These are phyloP conservation scores for Rhodotorula kratochvilovae DNA, from an alignment of 768 basidiomycete genomes.

Conservation along the genomic window DNA sequence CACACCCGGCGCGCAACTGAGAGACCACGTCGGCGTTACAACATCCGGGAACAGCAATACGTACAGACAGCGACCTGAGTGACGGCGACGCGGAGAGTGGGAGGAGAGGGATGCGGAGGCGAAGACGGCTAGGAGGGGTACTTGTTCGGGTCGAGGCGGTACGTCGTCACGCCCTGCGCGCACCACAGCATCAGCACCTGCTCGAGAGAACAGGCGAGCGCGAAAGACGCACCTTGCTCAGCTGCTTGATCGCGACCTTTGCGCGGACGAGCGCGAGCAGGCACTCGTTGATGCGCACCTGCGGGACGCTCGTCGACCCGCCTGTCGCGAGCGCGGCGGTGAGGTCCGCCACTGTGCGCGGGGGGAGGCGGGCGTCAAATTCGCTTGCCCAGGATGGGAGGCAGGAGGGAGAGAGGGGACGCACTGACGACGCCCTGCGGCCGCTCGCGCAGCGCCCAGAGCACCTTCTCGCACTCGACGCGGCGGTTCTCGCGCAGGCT, in stretches of 20 bases:
- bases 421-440: conserved; percentile 1
- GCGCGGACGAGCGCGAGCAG: conserved; percentile 33
- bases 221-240: conserved; percentile 17
- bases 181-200: neutral
- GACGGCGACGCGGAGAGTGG: no score
- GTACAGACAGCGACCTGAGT: no score
- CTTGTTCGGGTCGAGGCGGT: conserved; percentile 13
- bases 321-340: neutral
- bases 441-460: conserved; percentile 16
- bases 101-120: no score
- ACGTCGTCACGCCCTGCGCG: conserved; percentile 6
- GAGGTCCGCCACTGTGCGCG: conserved; percentile 13
- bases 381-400: neutral
- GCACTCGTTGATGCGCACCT: conserved; percentile 32
- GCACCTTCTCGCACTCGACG: conserved; percentile 18
- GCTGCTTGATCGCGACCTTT: conserved; percentile 24
- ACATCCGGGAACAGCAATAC: no score
- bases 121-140: neutral
- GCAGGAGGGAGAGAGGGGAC: neutral
- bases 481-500: conserved; percentile 31
- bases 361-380: neutral
- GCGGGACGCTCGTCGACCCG: conserved; percentile 6
- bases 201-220: no score
- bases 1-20: no score
- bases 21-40: no score